phyloP scores from a whole-genome alignment of 2,329 filamentous ascomycete species.

The Xylaria sp. region DNA sequence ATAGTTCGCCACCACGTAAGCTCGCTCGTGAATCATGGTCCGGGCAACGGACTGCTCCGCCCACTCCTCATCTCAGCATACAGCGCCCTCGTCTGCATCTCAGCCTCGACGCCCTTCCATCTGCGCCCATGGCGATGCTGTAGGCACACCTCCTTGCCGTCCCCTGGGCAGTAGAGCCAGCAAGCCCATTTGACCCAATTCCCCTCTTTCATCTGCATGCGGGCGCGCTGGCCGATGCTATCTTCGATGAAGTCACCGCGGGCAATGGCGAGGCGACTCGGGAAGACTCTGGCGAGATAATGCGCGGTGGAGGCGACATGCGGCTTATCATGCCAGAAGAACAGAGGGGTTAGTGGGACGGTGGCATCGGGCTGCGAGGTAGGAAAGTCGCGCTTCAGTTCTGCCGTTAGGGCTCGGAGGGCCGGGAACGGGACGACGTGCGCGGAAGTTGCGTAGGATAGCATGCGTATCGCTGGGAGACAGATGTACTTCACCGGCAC shows the following conservation, averaged over 20 bases:
- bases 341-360: slow-evolving; percentile 58
- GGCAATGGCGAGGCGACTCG: slow-evolving; percentile 54
- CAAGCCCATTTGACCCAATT: slow-evolving; percentile 58
- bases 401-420: slow-evolving; percentile 49
- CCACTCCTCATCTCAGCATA: slow-evolving; percentile 37
- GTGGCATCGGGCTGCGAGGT: slow-evolving; percentile 11
- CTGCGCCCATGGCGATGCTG: slow-evolving; percentile 58
- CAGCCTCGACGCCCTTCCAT: slow-evolving; percentile 51
- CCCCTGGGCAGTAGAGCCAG: slow-evolving; percentile 60
- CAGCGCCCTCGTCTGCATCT: slow-evolving; percentile 31
- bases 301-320: slow-evolving; percentile 56
- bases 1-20: not conserved
- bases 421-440: slow-evolving; percentile 51
- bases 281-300: slow-evolving; percentile 57
- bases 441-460: slow-evolving; percentile 55
- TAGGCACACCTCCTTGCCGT: slow-evolving; percentile 53
- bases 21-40: not conserved
- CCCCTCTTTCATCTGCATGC: slow-evolving; percentile 62
- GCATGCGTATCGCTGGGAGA: slow-evolving; percentile 57
- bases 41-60: slow-evolving; percentile 1
- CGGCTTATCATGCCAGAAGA: slow-evolving; percentile 65
- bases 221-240: slow-evolving; percentile 58
- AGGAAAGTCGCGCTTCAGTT: slow-evolving; percentile 50
- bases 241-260: slow-evolving; percentile 63
- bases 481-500: slow-evolving; percentile 58